Conservation (phyloP, 2,329 filamentous ascomycete species). For the Ambrosiella beaveri region DNA sequence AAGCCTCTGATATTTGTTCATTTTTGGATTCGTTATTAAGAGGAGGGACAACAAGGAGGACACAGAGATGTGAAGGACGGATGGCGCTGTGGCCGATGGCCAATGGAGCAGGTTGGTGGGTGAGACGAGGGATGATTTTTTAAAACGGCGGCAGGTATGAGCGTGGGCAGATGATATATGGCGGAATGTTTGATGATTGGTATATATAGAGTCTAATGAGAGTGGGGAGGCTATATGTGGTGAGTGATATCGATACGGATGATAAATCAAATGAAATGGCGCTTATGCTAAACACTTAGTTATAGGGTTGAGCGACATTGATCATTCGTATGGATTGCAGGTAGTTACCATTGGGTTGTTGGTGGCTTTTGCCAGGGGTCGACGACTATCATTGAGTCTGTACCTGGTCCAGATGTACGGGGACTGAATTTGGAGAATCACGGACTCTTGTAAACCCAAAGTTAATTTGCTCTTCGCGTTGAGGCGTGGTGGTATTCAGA, state of each 20-base stretch:
- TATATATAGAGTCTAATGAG: neutral
- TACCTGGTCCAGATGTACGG: too few species aligned
- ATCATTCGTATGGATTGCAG: too few species aligned
- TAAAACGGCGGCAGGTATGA: constrained; percentile 12
- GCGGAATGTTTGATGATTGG: neutral
- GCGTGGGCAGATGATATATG: neutral
- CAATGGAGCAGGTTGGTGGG: constrained; percentile 16
- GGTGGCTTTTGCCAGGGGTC: too few species aligned
- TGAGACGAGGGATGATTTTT: constrained; percentile 16
- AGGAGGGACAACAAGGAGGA: too few species aligned
- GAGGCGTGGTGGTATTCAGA: too few species aligned
- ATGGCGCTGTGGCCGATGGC: constrained; percentile 14
- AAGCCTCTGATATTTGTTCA: neutral
- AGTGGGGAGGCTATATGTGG: neutral
- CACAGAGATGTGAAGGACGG: neutral
- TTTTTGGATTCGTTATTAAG: neutral
- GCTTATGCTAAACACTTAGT: neutral
- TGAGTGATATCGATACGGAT: neutral
- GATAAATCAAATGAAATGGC: neutral
- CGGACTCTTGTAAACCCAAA: too few species aligned
- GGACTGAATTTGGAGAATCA: too few species aligned
- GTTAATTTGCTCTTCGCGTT: too few species aligned
- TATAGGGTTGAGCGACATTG: too few species aligned
- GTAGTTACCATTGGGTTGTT: too few species aligned
- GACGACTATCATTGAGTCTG: too few species aligned